These are phyloP conservation scores for Aspergillus funiculosus DNA, from an alignment of 495 filamentous ascomycete species.

Conservation along the genomic window DNA sequence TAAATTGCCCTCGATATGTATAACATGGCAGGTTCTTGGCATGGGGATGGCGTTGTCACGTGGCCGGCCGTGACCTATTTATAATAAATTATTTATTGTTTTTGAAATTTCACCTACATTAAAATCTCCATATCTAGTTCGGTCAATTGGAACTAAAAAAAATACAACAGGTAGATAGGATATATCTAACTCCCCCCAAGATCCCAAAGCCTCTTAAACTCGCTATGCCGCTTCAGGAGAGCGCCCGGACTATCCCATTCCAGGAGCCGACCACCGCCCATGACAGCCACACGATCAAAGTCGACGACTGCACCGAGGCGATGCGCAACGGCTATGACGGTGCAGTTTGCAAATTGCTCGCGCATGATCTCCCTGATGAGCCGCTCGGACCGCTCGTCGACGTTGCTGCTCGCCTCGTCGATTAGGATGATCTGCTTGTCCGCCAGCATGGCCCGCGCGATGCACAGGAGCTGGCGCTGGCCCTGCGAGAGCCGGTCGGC, in stretches of 20 bases:
- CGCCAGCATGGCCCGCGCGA: not conserved
- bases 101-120: too few species aligned
- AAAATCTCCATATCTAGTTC: too few species aligned
- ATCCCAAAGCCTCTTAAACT: not conserved
- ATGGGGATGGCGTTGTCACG: too few species aligned
- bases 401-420: constrained; percentile 2
- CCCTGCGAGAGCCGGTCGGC: not conserved
- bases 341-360: not conserved
- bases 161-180: too few species aligned
- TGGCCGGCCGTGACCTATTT: too few species aligned
- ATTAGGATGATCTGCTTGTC: not conserved
- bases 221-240: not conserved
- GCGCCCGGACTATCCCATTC: not conserved
- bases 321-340: constrained; percentile 2
- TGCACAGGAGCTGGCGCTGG: constrained; percentile 2
- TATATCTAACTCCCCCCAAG: not conserved
- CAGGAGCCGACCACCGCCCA: not conserved
- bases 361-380: not conserved
- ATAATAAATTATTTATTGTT: too few species aligned
- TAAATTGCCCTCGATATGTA: too few species aligned
- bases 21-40: too few species aligned
- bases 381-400: not conserved
- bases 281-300: constrained; percentile 1
- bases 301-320: not conserved
- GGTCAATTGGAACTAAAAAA: too few species aligned